Conservation (phyloP, 169 alveolate species). For the Plasmodium cynomolgi region DNA sequence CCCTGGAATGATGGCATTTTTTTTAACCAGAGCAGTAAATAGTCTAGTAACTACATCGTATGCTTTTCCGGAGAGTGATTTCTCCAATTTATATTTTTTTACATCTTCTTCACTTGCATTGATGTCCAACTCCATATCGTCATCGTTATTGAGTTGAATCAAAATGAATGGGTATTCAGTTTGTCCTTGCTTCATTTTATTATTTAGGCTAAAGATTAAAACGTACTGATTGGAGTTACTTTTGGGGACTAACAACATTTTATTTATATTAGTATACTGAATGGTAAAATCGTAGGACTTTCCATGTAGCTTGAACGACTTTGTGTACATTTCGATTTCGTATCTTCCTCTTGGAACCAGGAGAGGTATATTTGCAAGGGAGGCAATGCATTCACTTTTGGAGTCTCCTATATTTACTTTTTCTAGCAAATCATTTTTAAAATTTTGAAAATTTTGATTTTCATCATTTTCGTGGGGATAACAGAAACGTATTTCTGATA, state of each 20-base stretch:
- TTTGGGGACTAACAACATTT: constrained; percentile 95
- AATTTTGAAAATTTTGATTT: constrained; percentile 65
- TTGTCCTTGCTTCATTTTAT: constrained; percentile 97
- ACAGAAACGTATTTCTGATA: constrained; percentile 72
- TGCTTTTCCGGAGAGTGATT: constrained; percentile 89
- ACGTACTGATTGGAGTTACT: constrained; percentile 94
- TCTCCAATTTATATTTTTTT: constrained; percentile 87
- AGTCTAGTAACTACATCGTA: constrained; percentile 94
- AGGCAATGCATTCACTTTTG: constrained; percentile 92
- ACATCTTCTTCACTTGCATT: constrained; percentile 91
- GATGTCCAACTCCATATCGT: constrained; percentile 90
- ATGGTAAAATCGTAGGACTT: constrained; percentile 96
- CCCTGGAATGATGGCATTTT: constrained; percentile 95
- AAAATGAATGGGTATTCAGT: constrained; percentile 96
- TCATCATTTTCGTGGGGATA: constrained; percentile 73
- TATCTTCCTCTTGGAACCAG: constrained; percentile 97
- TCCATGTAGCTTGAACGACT: constrained; percentile 95
- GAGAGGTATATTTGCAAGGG: constrained; percentile 93
- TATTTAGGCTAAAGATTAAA: constrained; percentile 92
- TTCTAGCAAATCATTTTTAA: constrained; percentile 82
- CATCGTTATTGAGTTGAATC: constrained; percentile 94
- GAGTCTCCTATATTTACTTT: constrained; percentile 93
- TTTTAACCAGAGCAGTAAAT: constrained; percentile 92
- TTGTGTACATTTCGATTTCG: constrained; percentile 92
- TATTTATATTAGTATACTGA: constrained; percentile 90